Conservation (phyloP, 306 rosid species). For the Begonia peltatifolia region DNA sequence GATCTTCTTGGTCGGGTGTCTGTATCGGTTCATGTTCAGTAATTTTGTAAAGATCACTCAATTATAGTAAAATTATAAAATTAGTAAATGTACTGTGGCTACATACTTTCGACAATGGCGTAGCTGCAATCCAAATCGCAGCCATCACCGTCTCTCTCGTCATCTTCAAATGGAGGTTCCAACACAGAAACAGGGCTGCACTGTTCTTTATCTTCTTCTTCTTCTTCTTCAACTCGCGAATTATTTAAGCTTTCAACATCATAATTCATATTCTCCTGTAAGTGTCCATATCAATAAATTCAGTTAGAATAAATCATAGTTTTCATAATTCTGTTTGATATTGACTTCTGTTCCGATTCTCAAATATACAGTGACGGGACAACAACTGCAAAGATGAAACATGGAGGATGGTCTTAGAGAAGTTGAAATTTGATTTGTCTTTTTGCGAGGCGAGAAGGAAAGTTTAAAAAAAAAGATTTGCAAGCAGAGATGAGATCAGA, state of each 20-base stretch:
- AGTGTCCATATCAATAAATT: neutral
- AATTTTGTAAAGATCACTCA: no score
- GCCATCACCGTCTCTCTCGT: slow-evolving; percentile 13
- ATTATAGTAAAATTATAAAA: no score
- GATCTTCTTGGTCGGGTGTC: no score
- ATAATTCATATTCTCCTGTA: slow-evolving; percentile 14
- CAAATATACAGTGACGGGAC: neutral
- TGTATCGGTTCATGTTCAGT: no score
- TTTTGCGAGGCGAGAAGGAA: no score
- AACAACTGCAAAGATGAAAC: neutral
- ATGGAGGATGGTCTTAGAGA: neutral
- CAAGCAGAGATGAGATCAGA: slow-evolving; percentile 9
- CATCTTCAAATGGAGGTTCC: slow-evolving; percentile 77
- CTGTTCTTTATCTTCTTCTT: slow-evolving; percentile 82
- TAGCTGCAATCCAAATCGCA: slow-evolving; percentile 74
- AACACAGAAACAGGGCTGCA: slow-evolving; percentile 91
- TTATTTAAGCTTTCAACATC: slow-evolving; percentile 22
- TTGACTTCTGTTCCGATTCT: neutral
- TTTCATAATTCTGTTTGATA: neutral
- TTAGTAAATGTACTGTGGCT: neutral
- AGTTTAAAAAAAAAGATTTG: neutral
- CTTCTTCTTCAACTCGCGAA: slow-evolving; percentile 23
- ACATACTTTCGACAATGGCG: slow-evolving; percentile 86
- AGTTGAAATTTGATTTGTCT: no score
- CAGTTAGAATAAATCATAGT: neutral